Base-by-base conservation (phyloP, 2,329 filamentous ascomycete genomes). In the Acephala macrosclerotiorum region DNA sequence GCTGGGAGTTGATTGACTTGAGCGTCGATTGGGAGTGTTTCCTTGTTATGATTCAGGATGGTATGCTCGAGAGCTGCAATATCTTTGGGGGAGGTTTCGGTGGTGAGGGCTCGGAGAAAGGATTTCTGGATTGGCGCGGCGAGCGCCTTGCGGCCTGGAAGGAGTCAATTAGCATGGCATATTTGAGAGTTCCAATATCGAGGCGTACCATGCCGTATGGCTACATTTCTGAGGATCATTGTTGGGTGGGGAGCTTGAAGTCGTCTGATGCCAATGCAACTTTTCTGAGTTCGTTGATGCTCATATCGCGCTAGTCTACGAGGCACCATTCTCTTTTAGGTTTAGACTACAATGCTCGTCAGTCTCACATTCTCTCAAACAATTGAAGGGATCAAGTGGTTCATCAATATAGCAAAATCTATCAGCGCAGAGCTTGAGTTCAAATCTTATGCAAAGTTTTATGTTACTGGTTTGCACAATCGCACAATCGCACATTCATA, bases 171-270 rank as follows among this genome's bases (percentile, higher is more conserved):
- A 70, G 56, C 20, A 57, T 20, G 1, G 2, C 9, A 9, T 0
- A 29, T 5, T 7, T 22, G 3, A 12, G 45, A 7, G 22, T 22
- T 16, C 0, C 8, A 12, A 5, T n/a, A 18, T 8, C 14, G 20
- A 55, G 22, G 72, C 81, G 73, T 78, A 87, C 86, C 82, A 76
- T 86, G 80, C 83, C 85, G 85, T 76, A 82, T 77, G 61, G 80
- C 80, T 70, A 81, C 77, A 75, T 82, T 87, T 80, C 85, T 83
- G 71, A 86, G 73, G 74, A 87, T 86, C 86, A 88, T 89, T 26
- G 70, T 75, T 78, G 77, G 75, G 68, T 73, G 59, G 35, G 36
- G 51, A 63, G 36, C 26, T 42, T 45, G 33, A 26, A 66, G 63
- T 71, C 22, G 67, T 69, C 45, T 62, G 61, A 56, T 62, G n/a